A percentile compares a stretch with the other conserved stretches of the same genome.
Evolutionary conservation across 2,329 filamentous ascomycete species (phyloP).

Genomic region (Talaromyces verruculosus): DNA sequence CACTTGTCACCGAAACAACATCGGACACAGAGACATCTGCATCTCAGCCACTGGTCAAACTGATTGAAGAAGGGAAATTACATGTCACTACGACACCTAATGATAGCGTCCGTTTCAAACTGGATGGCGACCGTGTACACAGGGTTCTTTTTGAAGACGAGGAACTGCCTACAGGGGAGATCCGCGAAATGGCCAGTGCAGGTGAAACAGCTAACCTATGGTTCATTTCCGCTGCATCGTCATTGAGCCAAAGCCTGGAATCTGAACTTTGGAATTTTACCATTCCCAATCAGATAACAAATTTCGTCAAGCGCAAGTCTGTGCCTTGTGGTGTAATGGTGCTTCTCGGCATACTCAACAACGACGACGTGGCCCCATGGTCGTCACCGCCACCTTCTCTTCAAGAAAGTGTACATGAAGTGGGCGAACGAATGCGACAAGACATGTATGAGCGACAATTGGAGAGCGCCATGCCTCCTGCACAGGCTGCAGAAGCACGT

Average conservation of each 20-base stretch:
- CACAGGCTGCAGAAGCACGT: slow-evolving; percentile 28
- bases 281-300: slow-evolving; percentile 26
- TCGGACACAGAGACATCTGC: not conserved
- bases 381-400: slow-evolving; percentile 20
- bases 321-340: slow-evolving; percentile 34
- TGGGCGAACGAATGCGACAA: slow-evolving; percentile 24
- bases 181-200: slow-evolving; percentile 19
- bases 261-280: slow-evolving; percentile 29
- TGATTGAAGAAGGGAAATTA: slow-evolving; percentile 7
- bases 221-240: slow-evolving; percentile 31
- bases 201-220: slow-evolving; percentile 26
- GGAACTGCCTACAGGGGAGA: slow-evolving; percentile 26
- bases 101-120: slow-evolving; percentile 31
- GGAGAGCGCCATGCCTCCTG: slow-evolving; percentile 30
- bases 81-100: slow-evolving; percentile 19
- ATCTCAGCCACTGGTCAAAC: not conserved
- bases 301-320: slow-evolving; percentile 28
- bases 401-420: slow-evolving; percentile 21
- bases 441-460: slow-evolving; percentile 24
- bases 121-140: slow-evolving; percentile 28
- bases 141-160: slow-evolving; percentile 29
- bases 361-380: slow-evolving; percentile 31
- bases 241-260: slow-evolving; percentile 24
- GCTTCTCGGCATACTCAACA: slow-evolving; percentile 28
- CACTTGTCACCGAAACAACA: slow-evolving; percentile 13